These are phyloP conservation scores for Komagataella mondaviorum DNA, from an alignment of 805 yeast genomes.

Conservation along the genomic window DNA sequence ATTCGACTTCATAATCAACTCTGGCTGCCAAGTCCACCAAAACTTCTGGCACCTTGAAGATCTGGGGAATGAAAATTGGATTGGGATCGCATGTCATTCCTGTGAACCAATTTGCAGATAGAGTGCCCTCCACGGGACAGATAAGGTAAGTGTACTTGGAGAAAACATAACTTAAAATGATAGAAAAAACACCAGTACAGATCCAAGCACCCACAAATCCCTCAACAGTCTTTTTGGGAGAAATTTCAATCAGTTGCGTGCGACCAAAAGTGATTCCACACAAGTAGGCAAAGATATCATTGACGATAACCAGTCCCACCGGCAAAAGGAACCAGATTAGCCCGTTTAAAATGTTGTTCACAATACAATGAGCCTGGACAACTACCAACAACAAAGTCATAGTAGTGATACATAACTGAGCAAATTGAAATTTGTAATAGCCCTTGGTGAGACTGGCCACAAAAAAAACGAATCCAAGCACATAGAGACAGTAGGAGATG, in stretches of 20 bases:
- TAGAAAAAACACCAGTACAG: constrained; percentile 69
- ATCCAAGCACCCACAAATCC: constrained; percentile 98
- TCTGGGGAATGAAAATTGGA: constrained; percentile 79
- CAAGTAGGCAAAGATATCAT: constrained; percentile 91
- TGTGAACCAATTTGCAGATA: constrained; percentile 47
- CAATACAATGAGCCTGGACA: constrained; percentile 87
- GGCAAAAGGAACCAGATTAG: constrained; percentile 92
- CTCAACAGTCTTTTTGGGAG: constrained; percentile 96
- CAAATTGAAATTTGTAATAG: constrained; percentile 81
- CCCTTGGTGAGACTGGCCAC: constrained; percentile 85
- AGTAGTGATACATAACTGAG: constrained; percentile 86
- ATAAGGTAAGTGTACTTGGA: constrained; percentile 62
- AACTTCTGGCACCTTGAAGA: constrained; percentile 60
- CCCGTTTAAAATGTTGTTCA: constrained; percentile 80
- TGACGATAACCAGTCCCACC: constrained; percentile 80
- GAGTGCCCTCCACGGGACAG: constrained; percentile 69
- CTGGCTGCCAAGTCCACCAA: constrained; percentile 28
- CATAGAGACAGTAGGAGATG: constrained; percentile 70
- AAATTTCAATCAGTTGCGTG: constrained; percentile 83
- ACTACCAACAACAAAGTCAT: constrained; percentile 86
- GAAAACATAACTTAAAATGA: constrained; percentile 50
- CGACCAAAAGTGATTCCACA: constrained; percentile 96
- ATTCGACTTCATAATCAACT: constrained; percentile 16
- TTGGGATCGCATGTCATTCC: constrained; percentile 67
- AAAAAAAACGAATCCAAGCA: constrained; percentile 80